Evolutionary conservation across 805 yeast genomes (phyloP).

Genomic region (Lipomyces yamadae): DNA sequence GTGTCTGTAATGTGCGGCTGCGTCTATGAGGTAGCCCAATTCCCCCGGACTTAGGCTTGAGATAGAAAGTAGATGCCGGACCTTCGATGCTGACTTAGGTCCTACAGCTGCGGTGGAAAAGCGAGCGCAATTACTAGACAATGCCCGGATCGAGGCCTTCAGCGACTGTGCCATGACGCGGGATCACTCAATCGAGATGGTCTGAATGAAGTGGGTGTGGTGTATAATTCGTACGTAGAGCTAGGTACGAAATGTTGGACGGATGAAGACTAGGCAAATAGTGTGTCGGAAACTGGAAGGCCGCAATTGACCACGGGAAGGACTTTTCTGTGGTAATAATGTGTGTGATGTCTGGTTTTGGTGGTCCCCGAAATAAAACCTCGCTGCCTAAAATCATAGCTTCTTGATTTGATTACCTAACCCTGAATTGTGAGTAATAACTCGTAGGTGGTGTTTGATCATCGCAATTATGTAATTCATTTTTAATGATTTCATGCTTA

Average conservation of each 20-base stretch:
- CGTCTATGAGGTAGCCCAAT: constrained; percentile 67
- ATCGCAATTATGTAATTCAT: too few species aligned
- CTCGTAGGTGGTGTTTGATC: too few species aligned
- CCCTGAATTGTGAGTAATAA: too few species aligned
- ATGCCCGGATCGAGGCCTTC: constrained; percentile 17
- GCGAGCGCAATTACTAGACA: constrained; percentile 1
- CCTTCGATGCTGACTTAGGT: constrained; percentile 40
- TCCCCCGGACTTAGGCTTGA: constrained; percentile 77
- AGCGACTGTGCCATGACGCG: background rate
- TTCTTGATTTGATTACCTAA: too few species aligned
- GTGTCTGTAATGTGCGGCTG: constrained; percentile 68
- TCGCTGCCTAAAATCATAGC: too few species aligned
- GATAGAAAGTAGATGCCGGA: constrained; percentile 81
- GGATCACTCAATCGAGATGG: background rate
- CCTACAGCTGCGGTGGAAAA: background rate
- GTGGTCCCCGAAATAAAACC: too few species aligned
- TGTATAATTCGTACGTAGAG: background rate
- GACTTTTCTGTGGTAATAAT: background rate
- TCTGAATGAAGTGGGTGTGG: background rate
- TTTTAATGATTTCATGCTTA: too few species aligned
- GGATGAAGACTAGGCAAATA: background rate
- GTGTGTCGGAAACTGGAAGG: background rate
- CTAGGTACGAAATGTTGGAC: background rate
- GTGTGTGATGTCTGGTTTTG: background rate
- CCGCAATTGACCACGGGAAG: background rate